These are phyloP conservation scores for Talaromyces atroroseus DNA, from an alignment of 2,329 filamentous ascomycete genomes.

Conservation along the genomic window DNA sequence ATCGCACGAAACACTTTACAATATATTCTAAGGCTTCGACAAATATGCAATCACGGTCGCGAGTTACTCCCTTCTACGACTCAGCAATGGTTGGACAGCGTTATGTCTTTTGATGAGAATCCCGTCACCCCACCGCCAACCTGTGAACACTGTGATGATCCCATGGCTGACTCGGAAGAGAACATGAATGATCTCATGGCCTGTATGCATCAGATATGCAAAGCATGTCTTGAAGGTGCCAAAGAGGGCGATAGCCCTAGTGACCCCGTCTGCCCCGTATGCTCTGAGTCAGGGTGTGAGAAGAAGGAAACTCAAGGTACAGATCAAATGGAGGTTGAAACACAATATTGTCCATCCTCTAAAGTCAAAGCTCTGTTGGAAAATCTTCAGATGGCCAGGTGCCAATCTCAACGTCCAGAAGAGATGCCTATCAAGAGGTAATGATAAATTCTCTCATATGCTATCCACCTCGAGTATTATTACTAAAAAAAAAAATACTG, in stretches of 20 bases:
- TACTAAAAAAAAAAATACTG: background rate
- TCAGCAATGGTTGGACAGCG: background rate
- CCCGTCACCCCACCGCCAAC: background rate
- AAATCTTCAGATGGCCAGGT: no score
- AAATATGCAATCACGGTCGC: slow-evolving; percentile 1
- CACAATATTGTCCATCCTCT: background rate
- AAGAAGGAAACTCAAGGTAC: background rate
- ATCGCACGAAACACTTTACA: background rate
- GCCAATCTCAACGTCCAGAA: no score
- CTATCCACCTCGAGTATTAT: background rate
- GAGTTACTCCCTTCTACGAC: slow-evolving; percentile 2
- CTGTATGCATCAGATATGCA: slow-evolving; percentile 1
- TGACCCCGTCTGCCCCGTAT: background rate
- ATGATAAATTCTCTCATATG: background rate
- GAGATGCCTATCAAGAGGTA: background rate
- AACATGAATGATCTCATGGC: background rate
- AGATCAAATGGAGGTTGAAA: no score
- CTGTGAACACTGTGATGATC: background rate
- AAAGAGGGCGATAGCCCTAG: background rate
- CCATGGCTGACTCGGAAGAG: background rate
- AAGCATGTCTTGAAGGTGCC: background rate
- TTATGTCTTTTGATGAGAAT: slow-evolving; percentile 1
- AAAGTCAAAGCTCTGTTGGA: no score
- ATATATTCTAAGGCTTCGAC: background rate
- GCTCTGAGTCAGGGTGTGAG: background rate